Evolutionary conservation across 2,329 filamentous ascomycete genomes (phyloP), one percentile per base, ranked within the genome.

Genomic region (Hymenotorrendiella dingleyae): DNA sequence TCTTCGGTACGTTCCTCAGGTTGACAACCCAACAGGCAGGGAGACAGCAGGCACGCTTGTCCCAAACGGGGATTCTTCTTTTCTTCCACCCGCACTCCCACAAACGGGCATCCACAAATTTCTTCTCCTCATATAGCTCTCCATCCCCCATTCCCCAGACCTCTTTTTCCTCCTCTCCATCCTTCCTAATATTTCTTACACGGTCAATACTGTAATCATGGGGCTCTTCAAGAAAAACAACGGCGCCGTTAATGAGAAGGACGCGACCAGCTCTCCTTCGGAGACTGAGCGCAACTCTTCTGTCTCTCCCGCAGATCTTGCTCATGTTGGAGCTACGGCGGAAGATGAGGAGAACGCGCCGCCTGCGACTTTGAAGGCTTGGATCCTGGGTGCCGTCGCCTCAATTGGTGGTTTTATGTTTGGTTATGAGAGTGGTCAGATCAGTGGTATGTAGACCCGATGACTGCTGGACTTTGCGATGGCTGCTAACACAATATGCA

Each of bases 371-470:
- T 45, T 65, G 26, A 45, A 68, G 8, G 70, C 72, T n/a, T 59
- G 67, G 51, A 63, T 72, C 43, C 63, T 78, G 23, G 74, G 73
- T 23, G 54, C 65, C 3, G 67, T 76, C 27, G 72, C 73, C 46
- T 75, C 71, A 47, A 68, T 76, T 42, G 73, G 74, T 51, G 69
- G 76, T 40, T 71, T 78, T 64, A 73, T 78, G 56, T 78, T 78
- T 48, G 75, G 75, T 6, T 61, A 61, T 41, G 57, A 61, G 36
- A 55, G 55, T 42, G 58, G 57, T 34, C 55, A 59, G 50, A 77
- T 63, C 63, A 72, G 57, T 69, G 71, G 73, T 75, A 64, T 28
- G 65, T 44, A 21, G 8, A 6, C 14, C 26, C 12, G 19, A 14
- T 52, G 7, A 11, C 26, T 21, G 16, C 17, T 19, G 10, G 22